Evolutionary conservation across 139 green algal species (phyloP).

Genomic region (Spirogloea muscicola): DNA sequence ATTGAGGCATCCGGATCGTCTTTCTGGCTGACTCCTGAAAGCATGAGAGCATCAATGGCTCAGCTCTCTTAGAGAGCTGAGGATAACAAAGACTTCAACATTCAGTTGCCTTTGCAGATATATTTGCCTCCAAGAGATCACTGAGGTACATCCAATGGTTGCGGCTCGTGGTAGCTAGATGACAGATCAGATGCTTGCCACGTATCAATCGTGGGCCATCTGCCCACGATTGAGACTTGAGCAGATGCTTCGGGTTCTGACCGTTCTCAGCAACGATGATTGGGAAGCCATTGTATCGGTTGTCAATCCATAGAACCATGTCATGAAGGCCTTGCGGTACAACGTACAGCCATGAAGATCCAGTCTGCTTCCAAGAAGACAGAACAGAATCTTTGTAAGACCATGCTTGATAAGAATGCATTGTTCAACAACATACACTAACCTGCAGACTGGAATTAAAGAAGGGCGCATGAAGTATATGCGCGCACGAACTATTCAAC

Average conservation of each 20-base stretch:
- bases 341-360: conserved; percentile 37
- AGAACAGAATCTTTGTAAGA: too few relatives aligned
- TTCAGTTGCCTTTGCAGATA: too few relatives aligned
- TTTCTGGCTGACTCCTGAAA: conserved; percentile 7
- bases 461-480: too few relatives aligned
- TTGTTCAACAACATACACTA: too few relatives aligned
- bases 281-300: conserved; percentile 11
- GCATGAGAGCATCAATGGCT: neutral
- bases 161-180: too few relatives aligned
- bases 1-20: neutral
- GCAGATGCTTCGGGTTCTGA: neutral
- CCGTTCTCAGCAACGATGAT: conserved; percentile 39
- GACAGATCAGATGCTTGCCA: neutral
- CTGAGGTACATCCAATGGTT: too few relatives aligned
- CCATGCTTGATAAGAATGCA: too few relatives aligned
- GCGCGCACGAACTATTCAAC: too few relatives aligned
- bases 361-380: conserved; percentile 24
- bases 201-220: neutral
- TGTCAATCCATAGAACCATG: conserved; percentile 29
- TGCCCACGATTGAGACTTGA: neutral
- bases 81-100: too few relatives aligned
- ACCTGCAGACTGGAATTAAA: too few relatives aligned
- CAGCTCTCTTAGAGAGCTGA: neutral
- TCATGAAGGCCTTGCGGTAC: conserved; percentile 22
- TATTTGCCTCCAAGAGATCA: too few relatives aligned